Base-by-base conservation (phyloP, 208 protist genomes). In the Novymonas esmeraldas region DNA sequence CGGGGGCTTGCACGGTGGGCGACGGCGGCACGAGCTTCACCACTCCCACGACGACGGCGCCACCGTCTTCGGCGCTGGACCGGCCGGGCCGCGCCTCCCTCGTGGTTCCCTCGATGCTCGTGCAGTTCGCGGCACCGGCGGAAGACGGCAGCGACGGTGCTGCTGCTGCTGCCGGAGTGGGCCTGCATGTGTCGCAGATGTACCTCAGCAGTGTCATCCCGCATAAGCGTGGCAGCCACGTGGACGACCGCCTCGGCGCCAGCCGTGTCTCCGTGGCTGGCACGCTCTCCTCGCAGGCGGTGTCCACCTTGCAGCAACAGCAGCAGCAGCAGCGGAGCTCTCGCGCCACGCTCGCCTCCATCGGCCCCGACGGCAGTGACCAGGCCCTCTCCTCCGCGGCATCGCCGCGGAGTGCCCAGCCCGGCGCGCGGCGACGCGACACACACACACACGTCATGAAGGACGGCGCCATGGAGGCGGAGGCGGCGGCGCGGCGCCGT, bases 361-460 rank as follows among this genome's bases (percentile, higher is more conserved):
- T n/a, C 26, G 56, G 3, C 11, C 24, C 22, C 26, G 22, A 0
- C 33, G 24, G 10, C 14, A 28, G 2, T 11, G 33, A 48, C 6
- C 39, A 28, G 22, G 34, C 31, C 26, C 6, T 44, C 22, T 6
- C 38, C 14, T 62, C 54, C 10, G 34, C 49, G n/a, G 3, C 29
- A 13, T 39, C 51, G 24, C 14, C 34, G 7, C 49, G 42, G 20
- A n/a, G n/a, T n/a, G 18, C 34, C 3, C 22, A 36, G 5, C 3
- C 26, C 10, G 16, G 1, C 3, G 22, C 13, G 22, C 24, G n/a
- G 38, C 69, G 55, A 14, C 69, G 69, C 42, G 48, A 28, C 34
- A 64, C 49, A 2, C 49, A 76, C 41, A 22, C 55, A 3, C 56
- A 56, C 6, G 50, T 59, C 14, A 10, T 26, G 52, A 59, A 64